phyloP scores from a whole-genome alignment of 1,284 basidiomycete species.

The Wallemia mellicola region DNA sequence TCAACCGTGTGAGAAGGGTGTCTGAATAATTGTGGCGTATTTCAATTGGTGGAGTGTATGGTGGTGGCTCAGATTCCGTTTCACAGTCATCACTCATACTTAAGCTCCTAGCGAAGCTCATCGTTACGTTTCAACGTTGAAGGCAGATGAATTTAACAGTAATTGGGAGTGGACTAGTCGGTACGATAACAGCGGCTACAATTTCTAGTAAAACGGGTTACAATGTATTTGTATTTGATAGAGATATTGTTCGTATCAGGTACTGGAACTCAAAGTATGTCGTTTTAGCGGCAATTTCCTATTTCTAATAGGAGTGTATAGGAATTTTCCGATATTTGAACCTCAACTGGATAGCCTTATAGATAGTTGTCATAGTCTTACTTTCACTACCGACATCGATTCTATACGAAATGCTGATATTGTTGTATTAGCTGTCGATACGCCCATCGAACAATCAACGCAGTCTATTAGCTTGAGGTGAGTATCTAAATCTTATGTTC shows the following conservation, averaged over 20 bases:
- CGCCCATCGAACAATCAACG: conserved; percentile 42
- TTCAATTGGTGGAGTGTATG: no score
- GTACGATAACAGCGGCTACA: neutral
- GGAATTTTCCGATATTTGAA: conserved; percentile 68
- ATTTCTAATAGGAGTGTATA: no score
- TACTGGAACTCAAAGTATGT: no score
- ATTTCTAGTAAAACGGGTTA: neutral
- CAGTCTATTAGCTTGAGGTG: no score
- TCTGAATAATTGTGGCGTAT: no score
- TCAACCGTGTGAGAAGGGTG: no score
- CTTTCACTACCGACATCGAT: conserved; percentile 90
- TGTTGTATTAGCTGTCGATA: conserved; percentile 30
- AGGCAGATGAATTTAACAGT: no score
- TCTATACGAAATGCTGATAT: conserved; percentile 77
- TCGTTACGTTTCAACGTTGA: no score
- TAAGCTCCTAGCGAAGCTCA: no score
- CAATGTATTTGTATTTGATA: conserved; percentile 50
- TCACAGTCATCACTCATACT: neutral
- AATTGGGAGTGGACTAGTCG: neutral
- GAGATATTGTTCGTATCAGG: no score
- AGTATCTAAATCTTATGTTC: no score
- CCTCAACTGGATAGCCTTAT: conserved; percentile 89
- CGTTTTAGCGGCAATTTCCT: no score
- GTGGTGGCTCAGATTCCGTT: neutral
- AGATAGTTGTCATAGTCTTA: conserved; percentile 48